Evolutionary conservation across 208 protist genomes (phyloP), one percentile per base, ranked within the genome.

Genomic region (Phytomonas sp.): DNA sequence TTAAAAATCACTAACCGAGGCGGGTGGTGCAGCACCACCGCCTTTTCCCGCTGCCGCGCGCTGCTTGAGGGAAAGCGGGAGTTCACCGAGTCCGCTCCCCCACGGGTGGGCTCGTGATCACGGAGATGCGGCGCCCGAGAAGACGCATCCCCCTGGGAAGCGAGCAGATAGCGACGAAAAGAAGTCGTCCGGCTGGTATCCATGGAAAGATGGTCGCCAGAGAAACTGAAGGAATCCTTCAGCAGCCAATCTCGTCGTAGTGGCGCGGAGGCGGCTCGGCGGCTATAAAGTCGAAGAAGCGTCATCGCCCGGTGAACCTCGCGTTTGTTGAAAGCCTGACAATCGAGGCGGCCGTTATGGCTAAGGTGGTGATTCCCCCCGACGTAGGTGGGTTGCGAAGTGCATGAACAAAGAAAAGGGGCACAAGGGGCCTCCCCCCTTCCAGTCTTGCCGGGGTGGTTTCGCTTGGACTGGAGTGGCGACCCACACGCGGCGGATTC

Each of bases 21-120:
- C 6, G 83, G 82, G 73, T 90, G 78, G 28, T 85, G 82, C 59
- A 91, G 67, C 23, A 87, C 84, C 3, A 94, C 60, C 30, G 61
- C 83, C 5, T 64, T 31, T 15, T 67, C 66, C 6, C 69, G 69
- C 30, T 71, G 72, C 0, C 68, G 66, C 0, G 63, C 46, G 15
- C 40, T 46, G 15, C 11, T 46, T 46, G 40, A 46, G 40, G 40
- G 15, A 17, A 46, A 20, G 40, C 40, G 7, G 13, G 40, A 46
- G 40, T 0, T 46, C 7, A 46, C 40, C 13, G 15, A 9, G 13
- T 46, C 40, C 40, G 40, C 13, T 8, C 40, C 11, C 40, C 40
- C 40, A 1, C 40, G 40, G 11, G 40, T 20, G 40, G 40, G 11
- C 40, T 46, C 40, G 1, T 20, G 13, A 46, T 46, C 40, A 9